Conservation (phyloP, 129 eudicot genomes). For the Rutidosis leptorrhynchoides region DNA sequence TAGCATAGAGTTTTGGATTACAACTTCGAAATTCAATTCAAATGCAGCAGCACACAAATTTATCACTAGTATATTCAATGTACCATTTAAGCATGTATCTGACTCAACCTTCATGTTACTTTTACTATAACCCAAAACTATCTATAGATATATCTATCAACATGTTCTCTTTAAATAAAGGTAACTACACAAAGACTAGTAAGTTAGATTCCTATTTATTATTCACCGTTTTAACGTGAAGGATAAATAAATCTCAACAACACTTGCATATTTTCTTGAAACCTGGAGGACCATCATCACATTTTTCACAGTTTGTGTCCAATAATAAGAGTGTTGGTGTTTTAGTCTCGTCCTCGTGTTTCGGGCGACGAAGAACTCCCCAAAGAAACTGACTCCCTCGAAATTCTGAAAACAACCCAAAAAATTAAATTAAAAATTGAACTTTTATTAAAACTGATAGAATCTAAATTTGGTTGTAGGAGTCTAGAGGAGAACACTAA, state of each 20-base stretch:
- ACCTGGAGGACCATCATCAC: constrained; percentile 32
- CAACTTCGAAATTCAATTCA: no score
- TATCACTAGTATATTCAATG: no score
- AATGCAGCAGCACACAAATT: no score
- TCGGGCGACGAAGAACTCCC: constrained; percentile 47
- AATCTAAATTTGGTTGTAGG: constrained; percentile 20
- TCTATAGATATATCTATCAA: no score
- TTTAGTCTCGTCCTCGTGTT: neutral
- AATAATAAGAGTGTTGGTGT: constrained; percentile 8
- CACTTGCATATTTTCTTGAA: constrained; percentile 13
- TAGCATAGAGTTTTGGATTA: no score
- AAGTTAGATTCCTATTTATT: neutral
- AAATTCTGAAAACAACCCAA: constrained; percentile 12
- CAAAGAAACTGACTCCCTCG: constrained; percentile 49
- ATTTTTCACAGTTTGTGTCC: neutral
- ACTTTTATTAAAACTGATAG: neutral
- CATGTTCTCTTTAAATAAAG: no score
- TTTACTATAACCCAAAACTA: no score
- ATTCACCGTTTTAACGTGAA: neutral
- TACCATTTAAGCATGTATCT: no score
- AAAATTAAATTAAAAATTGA: neutral
- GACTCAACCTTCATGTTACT: no score
- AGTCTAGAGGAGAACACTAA: constrained; percentile 50
- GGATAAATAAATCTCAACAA: neutral
- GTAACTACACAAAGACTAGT: neutral